Conservation (phyloP, 2,329 filamentous ascomycete species). For the Aureobasidium musti region DNA sequence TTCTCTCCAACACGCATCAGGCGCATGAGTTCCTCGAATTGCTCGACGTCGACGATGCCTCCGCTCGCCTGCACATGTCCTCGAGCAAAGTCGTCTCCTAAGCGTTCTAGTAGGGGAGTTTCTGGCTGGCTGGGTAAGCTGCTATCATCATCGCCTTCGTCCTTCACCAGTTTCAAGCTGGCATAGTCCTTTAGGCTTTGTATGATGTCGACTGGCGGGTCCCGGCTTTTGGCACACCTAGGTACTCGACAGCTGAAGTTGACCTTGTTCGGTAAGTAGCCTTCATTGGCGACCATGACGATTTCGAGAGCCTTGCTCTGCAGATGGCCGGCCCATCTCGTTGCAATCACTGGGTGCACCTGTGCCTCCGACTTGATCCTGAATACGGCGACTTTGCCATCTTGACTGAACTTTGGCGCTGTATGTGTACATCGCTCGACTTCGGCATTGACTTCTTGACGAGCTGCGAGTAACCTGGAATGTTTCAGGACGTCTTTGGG, state of each 20-base stretch:
- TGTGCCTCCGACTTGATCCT: conserved; percentile 62
- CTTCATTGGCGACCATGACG: conserved; percentile 66
- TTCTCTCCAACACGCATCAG: conserved; percentile 62
- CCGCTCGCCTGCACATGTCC: conserved; percentile 70
- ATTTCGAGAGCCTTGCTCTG: conserved; percentile 62
- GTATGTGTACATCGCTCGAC: conserved; percentile 63
- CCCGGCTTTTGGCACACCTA: conserved; percentile 55
- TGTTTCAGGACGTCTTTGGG: conserved; percentile 57
- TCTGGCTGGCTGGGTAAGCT: conserved; percentile 24
- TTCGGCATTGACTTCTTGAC: conserved; percentile 62
- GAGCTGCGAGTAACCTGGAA: conserved; percentile 54
- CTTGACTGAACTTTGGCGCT: conserved; percentile 63
- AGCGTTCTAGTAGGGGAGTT: conserved; percentile 47
- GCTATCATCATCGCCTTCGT: neutral
- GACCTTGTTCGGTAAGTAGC: conserved; percentile 63
- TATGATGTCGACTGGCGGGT: conserved; percentile 65
- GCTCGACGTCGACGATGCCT: conserved; percentile 60
- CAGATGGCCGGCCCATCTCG: conserved; percentile 64
- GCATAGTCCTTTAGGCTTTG: conserved; percentile 58
- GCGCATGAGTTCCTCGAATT: conserved; percentile 66
- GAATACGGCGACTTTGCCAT: conserved; percentile 64
- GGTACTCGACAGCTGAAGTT: conserved; percentile 68
- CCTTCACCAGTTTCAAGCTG: conserved; percentile 34
- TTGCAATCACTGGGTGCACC: conserved; percentile 67
- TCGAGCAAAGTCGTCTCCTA: conserved; percentile 65